These are phyloP conservation scores for Chiua virens DNA, from an alignment of 768 basidiomycete species.

Conservation along the genomic window DNA sequence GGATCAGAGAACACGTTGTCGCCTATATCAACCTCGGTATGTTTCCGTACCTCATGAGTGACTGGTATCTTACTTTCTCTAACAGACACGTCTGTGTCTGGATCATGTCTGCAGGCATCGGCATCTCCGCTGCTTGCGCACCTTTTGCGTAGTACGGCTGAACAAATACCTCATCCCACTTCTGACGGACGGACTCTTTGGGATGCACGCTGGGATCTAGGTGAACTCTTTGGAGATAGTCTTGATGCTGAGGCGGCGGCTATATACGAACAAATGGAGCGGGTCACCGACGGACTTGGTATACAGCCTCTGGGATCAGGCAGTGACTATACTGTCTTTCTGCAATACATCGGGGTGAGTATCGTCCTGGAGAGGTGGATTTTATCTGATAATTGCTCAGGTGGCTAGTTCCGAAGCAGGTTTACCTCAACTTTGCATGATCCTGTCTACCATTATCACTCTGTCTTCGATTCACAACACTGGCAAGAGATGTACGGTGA, in stretches of 20 bases:
- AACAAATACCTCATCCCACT: constrained; percentile 74
- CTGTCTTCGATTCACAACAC: constrained; percentile 67
- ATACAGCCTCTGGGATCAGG: constrained; percentile 75
- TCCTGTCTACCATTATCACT: constrained; percentile 74
- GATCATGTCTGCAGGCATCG: constrained; percentile 46
- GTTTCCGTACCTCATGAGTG: constrained; percentile 5
- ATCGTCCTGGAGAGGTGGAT: neutral
- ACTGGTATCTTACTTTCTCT: constrained; percentile 27
- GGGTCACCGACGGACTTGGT: constrained; percentile 35
- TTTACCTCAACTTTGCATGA: constrained; percentile 44
- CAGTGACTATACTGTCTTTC: constrained; percentile 90
- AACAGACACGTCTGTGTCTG: constrained; percentile 54
- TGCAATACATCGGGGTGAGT: constrained; percentile 73
- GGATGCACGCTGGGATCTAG: constrained; percentile 66
- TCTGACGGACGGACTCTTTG: constrained; percentile 65
- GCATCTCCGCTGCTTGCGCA: constrained; percentile 85
- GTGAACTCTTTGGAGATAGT: constrained; percentile 38
- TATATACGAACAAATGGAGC: constrained; percentile 25
- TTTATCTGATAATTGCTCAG: constrained; percentile 17
- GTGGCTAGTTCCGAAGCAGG: constrained; percentile 34
- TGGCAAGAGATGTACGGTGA: constrained; percentile 81
- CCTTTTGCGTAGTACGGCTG: constrained; percentile 65
- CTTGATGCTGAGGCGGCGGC: constrained; percentile 29
- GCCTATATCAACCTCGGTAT: constrained; percentile 83
- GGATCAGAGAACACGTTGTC: constrained; percentile 79